A percentile compares a stretch with the other conserved stretches of the same genome.
These are phyloP conservation scores for Aspergillus tubingensis DNA, from an alignment of 2,329 filamentous ascomycete species.

Conservation along the genomic window DNA sequence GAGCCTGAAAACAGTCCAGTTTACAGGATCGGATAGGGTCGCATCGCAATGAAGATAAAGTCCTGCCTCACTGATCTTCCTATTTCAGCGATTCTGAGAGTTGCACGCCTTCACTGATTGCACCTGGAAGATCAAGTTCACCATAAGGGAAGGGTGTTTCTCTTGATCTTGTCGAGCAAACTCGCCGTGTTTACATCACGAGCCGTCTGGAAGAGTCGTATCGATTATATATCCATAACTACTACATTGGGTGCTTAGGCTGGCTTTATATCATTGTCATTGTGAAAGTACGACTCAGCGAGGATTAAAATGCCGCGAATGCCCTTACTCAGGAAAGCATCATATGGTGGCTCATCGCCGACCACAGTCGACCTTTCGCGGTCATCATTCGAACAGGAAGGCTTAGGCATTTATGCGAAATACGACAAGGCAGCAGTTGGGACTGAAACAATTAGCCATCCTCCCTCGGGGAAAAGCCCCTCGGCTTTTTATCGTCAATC, in stretches of 20 bases:
- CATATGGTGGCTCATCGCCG: slow-evolving; percentile 50
- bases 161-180: too few species aligned
- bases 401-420: slow-evolving; percentile 54
- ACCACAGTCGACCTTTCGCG: slow-evolving; percentile 57
- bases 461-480: slow-evolving; percentile 42
- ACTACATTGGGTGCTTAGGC: slow-evolving; percentile 13
- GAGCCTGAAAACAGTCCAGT: not conserved
- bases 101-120: not conserved
- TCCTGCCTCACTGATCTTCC: not conserved
- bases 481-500: slow-evolving; percentile 53
- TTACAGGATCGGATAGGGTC: not conserved
- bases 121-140: not conserved
- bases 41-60: not conserved
- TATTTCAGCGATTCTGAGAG: not conserved
- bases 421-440: slow-evolving; percentile 32
- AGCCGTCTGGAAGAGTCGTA: not conserved
- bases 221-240: not conserved
- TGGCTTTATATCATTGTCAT: slow-evolving; percentile 20
- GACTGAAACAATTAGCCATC: slow-evolving; percentile 43
- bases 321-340: slow-evolving; percentile 57
- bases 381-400: slow-evolving; percentile 58
- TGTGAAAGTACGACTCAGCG: slow-evolving; percentile 20
- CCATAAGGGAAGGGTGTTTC: not conserved
- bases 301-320: slow-evolving; percentile 52
- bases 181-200: not conserved